phyloP scores from a whole-genome alignment of 139 green algal species.

The Chlamydomonas applanata region DNA sequence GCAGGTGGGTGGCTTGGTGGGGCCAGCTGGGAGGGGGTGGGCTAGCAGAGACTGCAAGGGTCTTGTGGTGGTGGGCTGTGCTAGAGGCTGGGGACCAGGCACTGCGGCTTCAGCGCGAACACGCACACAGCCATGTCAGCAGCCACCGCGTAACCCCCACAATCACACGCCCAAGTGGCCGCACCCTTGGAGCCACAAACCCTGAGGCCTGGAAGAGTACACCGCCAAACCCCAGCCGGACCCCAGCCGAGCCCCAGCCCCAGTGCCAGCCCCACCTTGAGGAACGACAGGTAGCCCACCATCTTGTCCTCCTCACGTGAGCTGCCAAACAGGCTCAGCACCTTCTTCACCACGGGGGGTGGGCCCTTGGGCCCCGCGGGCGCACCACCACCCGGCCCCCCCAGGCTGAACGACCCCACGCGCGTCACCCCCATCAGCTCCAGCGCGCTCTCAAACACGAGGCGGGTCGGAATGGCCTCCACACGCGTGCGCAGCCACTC shows the following conservation, averaged over 20 bases:
- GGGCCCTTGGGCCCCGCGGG: conserved; percentile 58
- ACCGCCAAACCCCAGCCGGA: too few species aligned
- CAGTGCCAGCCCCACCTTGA: conserved; percentile 30
- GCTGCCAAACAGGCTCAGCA: conserved; percentile 81
- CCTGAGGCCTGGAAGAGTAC: too few species aligned
- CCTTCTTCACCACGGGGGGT: conserved; percentile 90
- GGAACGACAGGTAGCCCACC: conserved; percentile 82
- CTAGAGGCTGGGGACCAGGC: too few species aligned
- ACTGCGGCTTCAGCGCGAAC: too few species aligned
- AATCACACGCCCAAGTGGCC: too few species aligned
- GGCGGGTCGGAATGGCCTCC: conserved; percentile 67
- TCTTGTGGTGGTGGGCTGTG: not conserved
- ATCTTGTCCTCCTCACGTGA: conserved; percentile 94
- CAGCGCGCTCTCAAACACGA: conserved; percentile 95
- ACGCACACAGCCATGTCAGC: too few species aligned
- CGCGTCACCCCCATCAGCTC: conserved; percentile 92
- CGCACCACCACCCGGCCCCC: conserved; percentile 37
- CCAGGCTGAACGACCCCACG: conserved; percentile 67
- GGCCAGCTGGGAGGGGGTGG: not conserved
- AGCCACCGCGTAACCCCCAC: too few species aligned
- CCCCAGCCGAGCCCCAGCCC: too few species aligned
- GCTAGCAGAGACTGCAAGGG: not conserved
- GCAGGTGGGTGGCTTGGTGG: not conserved
- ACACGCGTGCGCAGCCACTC: conserved; percentile 86
- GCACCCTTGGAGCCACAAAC: too few species aligned